Base-by-base conservation (phyloP, 2,329 filamentous ascomycete genomes). In the Fusarium algeriense region DNA sequence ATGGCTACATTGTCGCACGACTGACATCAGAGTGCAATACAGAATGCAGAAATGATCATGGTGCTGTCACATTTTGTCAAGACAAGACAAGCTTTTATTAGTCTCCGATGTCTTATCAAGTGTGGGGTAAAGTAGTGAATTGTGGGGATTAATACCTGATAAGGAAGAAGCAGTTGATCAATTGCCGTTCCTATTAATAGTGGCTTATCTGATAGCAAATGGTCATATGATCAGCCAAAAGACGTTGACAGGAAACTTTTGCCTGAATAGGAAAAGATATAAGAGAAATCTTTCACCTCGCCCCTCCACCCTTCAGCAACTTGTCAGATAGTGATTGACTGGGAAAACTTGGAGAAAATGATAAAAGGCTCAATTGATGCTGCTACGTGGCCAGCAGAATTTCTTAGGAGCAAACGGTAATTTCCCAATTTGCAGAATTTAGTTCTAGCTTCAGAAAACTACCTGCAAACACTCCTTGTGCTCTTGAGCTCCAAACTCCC, bases 261-360 rank as follows among this genome's bases (percentile, higher is more conserved):
- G 1, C 48, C 48, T 13, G 12, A 52, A 38, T 52, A 52, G 48
- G 48, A 26, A 52, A 52, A 37, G 48, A 15, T 52, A 52, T 19
- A 52, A 52, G 48, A 52, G 26, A 13, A 26, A 20, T 10, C 48
- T 26, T 26, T 26, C 48, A 52, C 2, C 4, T 37, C 15, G 32
- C 48, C 48, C 48, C 48, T 50, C 48, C 48, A 34, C 48, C 48
- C 48, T 52, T 52, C 32, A 52, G 48, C 48, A 38, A 26, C 20
- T 17, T 15, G 37, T 20, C 20, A 17, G 32, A 52, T 52, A 50
- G 37, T 26, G 48, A 8, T 8, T 19, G 11, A 15, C 19, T 26
- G 9, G 6, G 2, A 32, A 32, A 14, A 20, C 17, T 10, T 35
- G 12, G 7, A 19, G 10, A 14, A 13, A 4, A 50, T 15, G 48